Evolutionary conservation across 805 yeast species (phyloP).

Genomic region (Yarrowia hollandica): DNA sequence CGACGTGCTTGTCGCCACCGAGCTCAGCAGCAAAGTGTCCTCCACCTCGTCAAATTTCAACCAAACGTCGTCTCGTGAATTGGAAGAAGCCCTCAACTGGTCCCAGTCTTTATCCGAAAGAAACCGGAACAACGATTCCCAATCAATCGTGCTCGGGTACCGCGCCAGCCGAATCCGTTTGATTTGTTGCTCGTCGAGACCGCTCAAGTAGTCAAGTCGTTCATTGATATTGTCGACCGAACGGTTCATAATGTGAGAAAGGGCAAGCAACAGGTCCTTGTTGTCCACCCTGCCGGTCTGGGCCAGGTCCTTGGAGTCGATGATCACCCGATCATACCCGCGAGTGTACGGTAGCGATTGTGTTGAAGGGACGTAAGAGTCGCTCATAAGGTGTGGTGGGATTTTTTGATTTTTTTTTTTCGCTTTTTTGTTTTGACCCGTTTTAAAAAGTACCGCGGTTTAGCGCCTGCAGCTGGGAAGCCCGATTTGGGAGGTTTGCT

Average conservation of each 20-base stretch:
- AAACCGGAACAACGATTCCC: constrained; percentile 13
- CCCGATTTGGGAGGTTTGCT: no score
- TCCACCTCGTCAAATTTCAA: constrained; percentile 6
- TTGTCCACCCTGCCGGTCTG: not conserved
- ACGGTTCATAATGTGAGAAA: not conserved
- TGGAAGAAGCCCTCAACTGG: not conserved
- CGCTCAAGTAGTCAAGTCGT: not conserved
- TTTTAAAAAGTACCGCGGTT: no score
- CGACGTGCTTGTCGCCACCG: not conserved
- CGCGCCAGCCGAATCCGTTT: constrained; percentile 5
- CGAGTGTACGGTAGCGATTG: constrained; percentile 22
- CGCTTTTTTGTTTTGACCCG: no score
- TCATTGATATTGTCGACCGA: not conserved
- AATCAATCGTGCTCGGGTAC: constrained; percentile 23
- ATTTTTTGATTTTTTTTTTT: not conserved
- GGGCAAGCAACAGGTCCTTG: not conserved
- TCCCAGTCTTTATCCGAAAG: constrained; percentile 2
- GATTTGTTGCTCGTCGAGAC: not conserved
- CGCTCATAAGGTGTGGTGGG: constrained; percentile 23
- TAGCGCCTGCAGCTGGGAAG: no score
- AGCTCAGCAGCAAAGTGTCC: not conserved
- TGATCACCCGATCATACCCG: constrained; percentile 26
- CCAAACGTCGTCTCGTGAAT: constrained; percentile 7
- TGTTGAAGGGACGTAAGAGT: not conserved
- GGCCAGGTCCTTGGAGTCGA: constrained; percentile 25